phyloP scores from a whole-genome alignment of 1,139 yeast species.

The Suhomyces chickasaworum region DNA sequence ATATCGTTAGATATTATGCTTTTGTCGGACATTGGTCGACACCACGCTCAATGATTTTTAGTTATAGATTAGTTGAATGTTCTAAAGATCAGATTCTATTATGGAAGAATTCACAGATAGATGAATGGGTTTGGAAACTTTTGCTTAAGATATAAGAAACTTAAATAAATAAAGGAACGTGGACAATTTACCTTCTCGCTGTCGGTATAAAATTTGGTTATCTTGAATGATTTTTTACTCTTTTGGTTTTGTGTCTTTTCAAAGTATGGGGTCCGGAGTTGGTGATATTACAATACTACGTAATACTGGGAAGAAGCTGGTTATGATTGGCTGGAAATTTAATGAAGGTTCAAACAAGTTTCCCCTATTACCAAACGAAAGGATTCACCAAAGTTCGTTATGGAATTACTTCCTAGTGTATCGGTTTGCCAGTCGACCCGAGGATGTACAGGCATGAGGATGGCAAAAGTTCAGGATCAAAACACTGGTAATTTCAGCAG shows the following conservation, averaged over 20 bases:
- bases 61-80: not conserved
- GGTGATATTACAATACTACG: not conserved
- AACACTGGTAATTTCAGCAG: not conserved
- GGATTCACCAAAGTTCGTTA: no score
- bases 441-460: not conserved
- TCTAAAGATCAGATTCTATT: not conserved
- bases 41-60: not conserved
- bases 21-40: conserved; percentile 8
- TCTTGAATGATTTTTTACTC: conserved; percentile 8
- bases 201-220: conserved; percentile 2
- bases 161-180: conserved; percentile 5
- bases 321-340: not conserved
- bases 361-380: no score
- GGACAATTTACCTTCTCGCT: conserved; percentile 3
- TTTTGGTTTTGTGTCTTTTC: conserved; percentile 9
- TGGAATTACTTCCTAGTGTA: no score
- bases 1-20: conserved; percentile 7
- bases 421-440: not conserved
- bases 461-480: not conserved
- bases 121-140: not conserved
- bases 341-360: no score
- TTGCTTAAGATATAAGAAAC: not conserved
- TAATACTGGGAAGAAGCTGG: not conserved
- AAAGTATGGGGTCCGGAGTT: conserved; percentile 14
- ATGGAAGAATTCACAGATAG: not conserved